phyloP scores from a whole-genome alignment of 768 basidiomycete species.

The Calocybe gangraenosa region DNA sequence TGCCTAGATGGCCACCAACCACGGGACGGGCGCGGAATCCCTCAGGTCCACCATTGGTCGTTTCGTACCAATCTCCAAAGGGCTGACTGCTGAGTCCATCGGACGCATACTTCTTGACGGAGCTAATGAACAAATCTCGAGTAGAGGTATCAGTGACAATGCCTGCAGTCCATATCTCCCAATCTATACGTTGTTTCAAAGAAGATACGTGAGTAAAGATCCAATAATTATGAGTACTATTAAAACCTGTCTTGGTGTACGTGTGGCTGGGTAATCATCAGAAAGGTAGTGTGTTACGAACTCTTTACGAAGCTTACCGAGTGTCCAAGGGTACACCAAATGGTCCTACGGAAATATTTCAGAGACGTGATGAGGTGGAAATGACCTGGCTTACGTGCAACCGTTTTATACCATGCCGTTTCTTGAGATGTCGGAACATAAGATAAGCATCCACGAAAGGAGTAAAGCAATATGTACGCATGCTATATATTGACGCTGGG shows the following conservation, averaged over 20 bases:
- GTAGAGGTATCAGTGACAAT: slow-evolving; percentile 40
- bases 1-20: slow-evolving; percentile 52
- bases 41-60: slow-evolving; percentile 39
- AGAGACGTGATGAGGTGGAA: background rate
- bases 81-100: slow-evolving; percentile 38
- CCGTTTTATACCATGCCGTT: slow-evolving; percentile 47
- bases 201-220: background rate
- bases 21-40: slow-evolving; percentile 56
- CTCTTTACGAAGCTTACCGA: slow-evolving; percentile 24
- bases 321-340: slow-evolving; percentile 49
- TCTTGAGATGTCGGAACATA: slow-evolving; percentile 24
- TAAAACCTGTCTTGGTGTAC: slow-evolving; percentile 50
- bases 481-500: slow-evolving; percentile 40
- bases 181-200: too few relatives aligned
- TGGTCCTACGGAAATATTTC: slow-evolving; percentile 22
- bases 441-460: background rate
- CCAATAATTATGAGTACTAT: background rate
- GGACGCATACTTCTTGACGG: slow-evolving; percentile 46
- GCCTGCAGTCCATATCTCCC: slow-evolving; percentile 56
- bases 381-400: slow-evolving; percentile 29
- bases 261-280: slow-evolving; percentile 38
- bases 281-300: background rate
- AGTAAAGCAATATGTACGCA: slow-evolving; percentile 31
- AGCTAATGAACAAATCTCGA: slow-evolving; percentile 47
- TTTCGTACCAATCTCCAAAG: slow-evolving; percentile 53